Evolutionary conservation across 2,329 filamentous ascomycete species (phyloP), one percentile per base, ranked within the genome.

Genomic region (Nemania diffusa): DNA sequence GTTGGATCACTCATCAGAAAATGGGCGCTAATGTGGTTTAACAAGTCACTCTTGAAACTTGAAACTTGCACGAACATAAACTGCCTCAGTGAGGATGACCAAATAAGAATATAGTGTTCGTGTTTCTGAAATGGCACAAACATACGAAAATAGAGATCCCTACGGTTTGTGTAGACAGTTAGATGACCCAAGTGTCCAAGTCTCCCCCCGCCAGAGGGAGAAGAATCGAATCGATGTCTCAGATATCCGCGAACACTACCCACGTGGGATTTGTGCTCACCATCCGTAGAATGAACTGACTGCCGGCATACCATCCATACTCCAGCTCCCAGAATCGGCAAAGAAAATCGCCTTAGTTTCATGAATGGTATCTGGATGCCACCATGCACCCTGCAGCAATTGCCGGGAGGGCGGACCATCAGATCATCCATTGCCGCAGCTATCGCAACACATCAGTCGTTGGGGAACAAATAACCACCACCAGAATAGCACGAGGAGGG

Each of bases 191-290:
- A 27, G 50, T 61, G 52, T 42, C 37, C 24, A 29, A 22, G 27
- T n/a, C 50, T 17, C 29, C 27, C 51, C 29, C 17, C n/a, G 27
- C 26, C 9, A 27, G 24, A 15, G 27, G 15, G 51, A 34, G 27
- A 53, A 17, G 29, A 22, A 34, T 69, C 68, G 63, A 69, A 64
- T 67, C 65, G 64, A 65, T 76, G 74, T 77, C 74, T 77, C 69
- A 75, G 63, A 69, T 69, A 71, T 66, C 74, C 73, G 73, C 67
- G 73, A 70, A 66, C 62, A 46, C 68, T 68, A 72, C 63, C 72
- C 74, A 75, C 74, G 75, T 77, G 75, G 73, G 52, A 71, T 71
- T 69, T 71, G 71, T 73, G 67, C 55, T 74, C 71, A 70, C 57
- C 15, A 37, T 64, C 51, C 52, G 17, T 55, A 56, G 26, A 63